phyloP scores from a whole-genome alignment of 768 basidiomycete genomes.

The Suillus paluster region DNA sequence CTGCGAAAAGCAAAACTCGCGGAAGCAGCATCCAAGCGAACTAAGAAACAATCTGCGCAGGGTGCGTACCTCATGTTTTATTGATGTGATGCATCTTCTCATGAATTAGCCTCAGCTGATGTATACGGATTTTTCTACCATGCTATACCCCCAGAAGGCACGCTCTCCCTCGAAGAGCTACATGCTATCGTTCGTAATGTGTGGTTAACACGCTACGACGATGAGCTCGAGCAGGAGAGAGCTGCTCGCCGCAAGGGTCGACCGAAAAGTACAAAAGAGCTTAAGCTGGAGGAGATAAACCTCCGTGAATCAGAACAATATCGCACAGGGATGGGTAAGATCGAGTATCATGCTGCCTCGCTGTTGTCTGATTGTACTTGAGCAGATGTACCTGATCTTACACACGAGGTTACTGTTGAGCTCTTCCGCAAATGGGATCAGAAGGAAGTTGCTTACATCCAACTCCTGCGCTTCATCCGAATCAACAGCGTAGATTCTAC shows the following conservation, averaged over 20 bases:
- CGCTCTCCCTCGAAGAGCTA: constrained; percentile 64
- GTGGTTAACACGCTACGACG: constrained; percentile 77
- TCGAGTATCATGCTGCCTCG: constrained; percentile 5
- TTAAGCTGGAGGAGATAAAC: constrained; percentile 71
- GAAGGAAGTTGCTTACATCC: constrained; percentile 69
- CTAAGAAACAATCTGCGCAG: constrained; percentile 57
- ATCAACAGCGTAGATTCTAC: constrained; percentile 63
- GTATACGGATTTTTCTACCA: constrained; percentile 79
- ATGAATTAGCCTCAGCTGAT: constrained; percentile 49
- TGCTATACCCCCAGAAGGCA: constrained; percentile 62
- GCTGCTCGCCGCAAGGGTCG: constrained; percentile 70
- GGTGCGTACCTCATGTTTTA: constrained; percentile 41
- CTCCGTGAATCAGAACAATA: constrained; percentile 73
- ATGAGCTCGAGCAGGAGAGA: constrained; percentile 64
- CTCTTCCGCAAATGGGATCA: constrained; percentile 83
- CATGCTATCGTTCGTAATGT: constrained; percentile 66
- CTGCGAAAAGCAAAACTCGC: constrained; percentile 72
- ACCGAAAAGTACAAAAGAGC: constrained; percentile 72
- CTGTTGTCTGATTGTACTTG: constrained; percentile 10
- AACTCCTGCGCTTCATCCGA: constrained; percentile 75
- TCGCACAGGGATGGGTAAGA: constrained; percentile 79
- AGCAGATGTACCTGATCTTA: constrained; percentile 80
- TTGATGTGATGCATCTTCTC: constrained; percentile 5
- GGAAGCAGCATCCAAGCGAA: constrained; percentile 56
- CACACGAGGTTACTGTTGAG: constrained; percentile 67